Percentiles rank a stretch among this genome's conserved stretches.
Conservation (phyloP, 148 eudicot genomes). For the Heliamphora exappendiculata region DNA sequence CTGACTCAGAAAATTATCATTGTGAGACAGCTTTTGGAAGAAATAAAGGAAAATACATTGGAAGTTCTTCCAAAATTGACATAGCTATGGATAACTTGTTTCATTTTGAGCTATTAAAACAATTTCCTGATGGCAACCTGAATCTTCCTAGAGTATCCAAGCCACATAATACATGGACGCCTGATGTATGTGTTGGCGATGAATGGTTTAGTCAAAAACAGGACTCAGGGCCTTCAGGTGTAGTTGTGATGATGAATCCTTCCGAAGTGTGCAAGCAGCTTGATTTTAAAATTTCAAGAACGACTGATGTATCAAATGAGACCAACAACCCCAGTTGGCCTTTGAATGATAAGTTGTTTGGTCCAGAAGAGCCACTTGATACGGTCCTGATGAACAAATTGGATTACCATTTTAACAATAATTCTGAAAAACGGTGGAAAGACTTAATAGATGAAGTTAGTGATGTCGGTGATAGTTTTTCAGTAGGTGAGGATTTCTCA, state of each 20-base stretch:
- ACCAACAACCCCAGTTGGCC: conserved; percentile 20
- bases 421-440: conserved; percentile 28
- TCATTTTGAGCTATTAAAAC: conserved; percentile 19
- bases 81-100: conserved; percentile 22
- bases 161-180: conserved; percentile 26
- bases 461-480: conserved; percentile 35
- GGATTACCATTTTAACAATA: conserved; percentile 14
- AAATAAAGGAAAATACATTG: conserved; percentile 37
- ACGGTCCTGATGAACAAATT: conserved; percentile 19
- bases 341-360: conserved; percentile 23
- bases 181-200: conserved; percentile 25
- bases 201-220: conserved; percentile 25
- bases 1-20: conserved; percentile 42
- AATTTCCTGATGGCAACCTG: conserved; percentile 22
- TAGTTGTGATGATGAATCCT: conserved; percentile 18
- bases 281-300: conserved; percentile 19
- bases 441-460: conserved; percentile 65
- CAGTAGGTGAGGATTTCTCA: conserved; percentile 24
- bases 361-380: conserved; percentile 24
- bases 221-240: conserved; percentile 15
- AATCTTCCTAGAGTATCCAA: conserved; percentile 25
- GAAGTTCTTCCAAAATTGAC: conserved; percentile 23
- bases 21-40: conserved; percentile 32
- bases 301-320: conserved; percentile 23
- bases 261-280: conserved; percentile 18